Evolutionary conservation across 2,329 filamentous ascomycete genomes (phyloP), one percentile per base, ranked within the genome.

Genomic region (Escovopsis weberi): DNA sequence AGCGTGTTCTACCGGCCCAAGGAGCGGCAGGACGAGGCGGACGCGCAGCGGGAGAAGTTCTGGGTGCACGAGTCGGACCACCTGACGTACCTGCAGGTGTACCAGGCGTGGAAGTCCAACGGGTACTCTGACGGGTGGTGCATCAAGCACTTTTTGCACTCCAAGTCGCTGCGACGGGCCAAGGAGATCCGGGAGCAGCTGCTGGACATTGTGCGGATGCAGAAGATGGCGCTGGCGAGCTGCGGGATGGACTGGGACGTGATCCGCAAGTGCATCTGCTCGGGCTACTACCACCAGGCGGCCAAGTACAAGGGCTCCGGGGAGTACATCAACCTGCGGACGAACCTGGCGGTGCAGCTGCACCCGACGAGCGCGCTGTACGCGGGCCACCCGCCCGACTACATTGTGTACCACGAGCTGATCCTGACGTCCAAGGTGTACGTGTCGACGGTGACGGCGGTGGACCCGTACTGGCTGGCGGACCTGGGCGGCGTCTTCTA

Each of bases 31-130:
- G 91, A 98, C 57, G 91, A 98, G 65, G 91, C 89, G 6, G 91
- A 98, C 55, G 80, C 88, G 1, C 88, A 91, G 32, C 79, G 89
- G 26, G 91, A 98, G 59, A 96, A 96, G 61, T 98, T 98, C 63
- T 96, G 94, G 65, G 91, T 98, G 7, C 87, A 91, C 26, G 91
- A 98, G 62, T 95, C 87, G 2, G 91, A 98, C 59, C 91, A 98
- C 59, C 69, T 98, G 35, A 98, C 91, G 0, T 83, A 95, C 37
- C 75, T 98, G 3, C 88, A 96, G 56, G 91, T 98, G 1, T 98
- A 94, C 64, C 82, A 81, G 7, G 89, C 95, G 57, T 98, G 91
- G 91, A 86, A 84, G 61, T 72, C 82, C 40, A 95, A 98, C 58
- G 85, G 86, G 2, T 82, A 80, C 61, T 87, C 81, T 2, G 91